Evolutionary conservation across 2,329 filamentous ascomycete genomes (phyloP), one percentile per base, ranked within the genome.

Genomic region (Arthrocladium fulminans): DNA sequence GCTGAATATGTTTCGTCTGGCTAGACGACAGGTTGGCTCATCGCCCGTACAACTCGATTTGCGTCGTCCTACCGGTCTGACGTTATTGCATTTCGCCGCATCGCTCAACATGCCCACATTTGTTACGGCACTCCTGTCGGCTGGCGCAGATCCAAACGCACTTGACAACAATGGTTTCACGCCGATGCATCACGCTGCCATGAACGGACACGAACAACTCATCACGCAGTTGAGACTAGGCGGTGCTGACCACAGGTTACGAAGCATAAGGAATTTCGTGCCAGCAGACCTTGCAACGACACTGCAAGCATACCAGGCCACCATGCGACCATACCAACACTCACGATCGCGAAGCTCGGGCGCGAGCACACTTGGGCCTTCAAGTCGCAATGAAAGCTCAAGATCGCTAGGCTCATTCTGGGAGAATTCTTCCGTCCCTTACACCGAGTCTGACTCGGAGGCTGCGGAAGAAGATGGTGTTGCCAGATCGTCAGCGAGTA

Each of bases 141-240:
- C 86, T 54, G 85, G 86, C n/a, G 86, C 86, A 17, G 83, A 84
- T 59, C 80, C 83, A 1, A 81, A 90, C 59, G 71, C 81, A 30
- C 77, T 80, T 48, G 88, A 94, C 62, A 83, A 81, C 53, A 83
- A 84, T 43, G 87, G 87, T 19, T 90, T 87, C 65, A 88, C 86
- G 3, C 81, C 88, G 12, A 75, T 94, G 69, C 86, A 94, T 64
- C 77, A 90, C 61, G 87, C 88, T 17, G 81, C 84, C 22, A 76
- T 94, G 60, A 83, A 85, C 63, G 79, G 83, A 53, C 82, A 88
- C 60, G 70, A 79, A 9, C 81, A 88, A 61, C 87, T 92, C 56
- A 82, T 90, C 12, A 77, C 83, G 51, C 79, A 84, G 12, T 74
- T 94, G 50, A 80, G 89, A 56, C 72, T 84, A 20, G 77, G 79